Base-by-base conservation (phyloP, 495 filamentous ascomycete species). In the Podospora bellae-mahoneyi region DNA sequence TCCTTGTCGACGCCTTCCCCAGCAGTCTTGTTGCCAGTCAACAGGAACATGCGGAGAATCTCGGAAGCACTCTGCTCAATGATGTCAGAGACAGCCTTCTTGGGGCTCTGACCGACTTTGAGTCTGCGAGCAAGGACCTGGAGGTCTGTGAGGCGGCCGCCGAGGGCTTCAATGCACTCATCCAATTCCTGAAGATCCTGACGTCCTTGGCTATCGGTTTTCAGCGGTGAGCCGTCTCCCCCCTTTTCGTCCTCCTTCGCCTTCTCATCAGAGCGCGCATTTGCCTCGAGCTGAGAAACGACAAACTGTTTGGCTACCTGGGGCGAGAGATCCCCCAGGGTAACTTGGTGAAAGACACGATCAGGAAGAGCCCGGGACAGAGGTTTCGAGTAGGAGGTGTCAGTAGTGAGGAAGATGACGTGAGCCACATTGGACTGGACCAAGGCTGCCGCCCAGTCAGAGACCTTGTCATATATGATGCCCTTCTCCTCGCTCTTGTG, bases 351-450 rank as follows among this genome's bases (percentile, higher is more conserved):
- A 83, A 97, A 94, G 28, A 97, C 91, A 19, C 94, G 89, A 73
- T 97, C 94, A 0, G 95, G 95, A 18, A 99, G 84, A 0, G 92
- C 89, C 77, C 91, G 94, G 74, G 90, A 89, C 2, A 99, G 84
- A 6, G 91, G 89, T 72, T 99, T 99, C 16, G 90, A 88, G 78
- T 91, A 97, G 2, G 93, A 91, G 2, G 92, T 86, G 69, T 99
- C 96, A 70, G 91, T 92, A 0, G 94, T 97, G n/a, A 99, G 84
- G 82, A 98, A 97, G 60, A 99, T 90, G 69, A 99, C 94, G 77
- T 98, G 95, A 2, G 95, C 96, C 57, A 97, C 86, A 69, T 97
- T 97, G n/a, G 87, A 85, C 4, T 91, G 89, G 0, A 93, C 92
- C n/a, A 98, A 81, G 0, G 87, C 83, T 4, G 96, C 92, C 2